These are phyloP conservation scores for Bothia castanella DNA, from an alignment of 1,284 basidiomycete species.

Conservation along the genomic window DNA sequence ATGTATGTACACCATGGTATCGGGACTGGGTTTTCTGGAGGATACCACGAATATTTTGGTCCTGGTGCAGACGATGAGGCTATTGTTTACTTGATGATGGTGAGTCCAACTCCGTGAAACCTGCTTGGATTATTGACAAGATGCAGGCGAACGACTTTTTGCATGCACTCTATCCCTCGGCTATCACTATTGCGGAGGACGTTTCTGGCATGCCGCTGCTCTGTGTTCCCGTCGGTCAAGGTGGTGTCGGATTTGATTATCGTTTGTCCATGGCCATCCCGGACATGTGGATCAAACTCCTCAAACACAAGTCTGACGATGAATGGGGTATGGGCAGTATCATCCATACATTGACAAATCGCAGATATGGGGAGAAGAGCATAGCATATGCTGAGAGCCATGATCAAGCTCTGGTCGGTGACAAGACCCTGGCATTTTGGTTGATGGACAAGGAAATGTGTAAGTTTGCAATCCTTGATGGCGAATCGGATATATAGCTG, in stretches of 20 bases:
- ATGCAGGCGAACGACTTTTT: constrained; percentile 87
- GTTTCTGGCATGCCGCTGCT: constrained; percentile 98
- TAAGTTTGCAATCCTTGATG: constrained; percentile 36
- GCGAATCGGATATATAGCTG: constrained; percentile 20
- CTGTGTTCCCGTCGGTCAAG: constrained; percentile 73
- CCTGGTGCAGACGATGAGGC: constrained; percentile 81
- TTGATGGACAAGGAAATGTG: constrained; percentile 99
- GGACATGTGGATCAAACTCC: constrained; percentile 99
- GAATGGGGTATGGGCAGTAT: constrained; percentile 90
- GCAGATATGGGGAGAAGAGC: constrained; percentile 86
- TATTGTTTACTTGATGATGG: constrained; percentile 95
- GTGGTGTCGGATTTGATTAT: constrained; percentile 97
- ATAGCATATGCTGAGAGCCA: constrained; percentile 96
- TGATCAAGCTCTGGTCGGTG: constrained; percentile 96
- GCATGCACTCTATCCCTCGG: constrained; percentile 74
- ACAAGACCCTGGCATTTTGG: constrained; percentile 99
- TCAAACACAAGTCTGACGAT: constrained; percentile 88
- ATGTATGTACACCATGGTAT: constrained; percentile 98
- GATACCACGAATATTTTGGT: constrained; percentile 98
- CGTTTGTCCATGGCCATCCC: constrained; percentile 97
- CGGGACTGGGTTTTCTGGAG: constrained; percentile 94
- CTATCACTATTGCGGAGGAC: constrained; percentile 94
- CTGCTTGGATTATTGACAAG: constrained; percentile 9
- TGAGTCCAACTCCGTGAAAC: constrained; percentile 40
- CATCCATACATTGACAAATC: constrained; percentile 86